A percentile compares a stretch with the other conserved stretches of the same genome.
phyloP scores from a whole-genome alignment of 1,284 basidiomycete genomes.

The Volvariella surrecta region DNA sequence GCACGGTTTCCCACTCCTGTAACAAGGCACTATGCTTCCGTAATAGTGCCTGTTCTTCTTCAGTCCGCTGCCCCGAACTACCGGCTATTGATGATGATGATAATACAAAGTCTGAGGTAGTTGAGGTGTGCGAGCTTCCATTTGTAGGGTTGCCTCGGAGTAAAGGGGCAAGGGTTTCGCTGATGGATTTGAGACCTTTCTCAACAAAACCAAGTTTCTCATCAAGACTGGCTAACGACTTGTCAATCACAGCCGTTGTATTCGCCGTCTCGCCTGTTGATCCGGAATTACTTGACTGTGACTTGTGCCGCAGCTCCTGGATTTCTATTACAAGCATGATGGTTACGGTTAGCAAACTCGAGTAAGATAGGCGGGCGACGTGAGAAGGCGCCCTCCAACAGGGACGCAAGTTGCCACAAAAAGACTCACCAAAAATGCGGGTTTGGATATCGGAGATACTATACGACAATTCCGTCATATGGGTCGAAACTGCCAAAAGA shows the following conservation, averaged over 20 bases:
- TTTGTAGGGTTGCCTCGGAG: neutral
- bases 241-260: slow-evolving; percentile 66
- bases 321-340: too few relatives aligned
- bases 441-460: slow-evolving; percentile 80
- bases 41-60: slow-evolving; percentile 45
- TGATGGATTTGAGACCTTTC: slow-evolving; percentile 59
- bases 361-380: slow-evolving; percentile 6
- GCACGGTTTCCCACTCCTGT: slow-evolving; percentile 73
- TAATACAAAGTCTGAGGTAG: too few relatives aligned
- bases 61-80: slow-evolving; percentile 27
- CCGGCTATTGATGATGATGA: slow-evolving; percentile 42
- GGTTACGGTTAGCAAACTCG: slow-evolving; percentile 7
- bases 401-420: neutral
- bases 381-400: slow-evolving; percentile 3
- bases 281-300: slow-evolving; percentile 58
- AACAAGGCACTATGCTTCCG: slow-evolving; percentile 64
- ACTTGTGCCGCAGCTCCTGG: slow-evolving; percentile 76
- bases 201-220: slow-evolving; percentile 70
- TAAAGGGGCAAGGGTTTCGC: slow-evolving; percentile 48
- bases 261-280: slow-evolving; percentile 44
- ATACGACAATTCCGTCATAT: slow-evolving; percentile 77
- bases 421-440: slow-evolving; percentile 67
- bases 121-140: neutral
- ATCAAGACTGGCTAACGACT: slow-evolving; percentile 71
- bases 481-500: slow-evolving; percentile 68